Base-by-base conservation (phyloP, 1,284 basidiomycete species). In the Pterula multifida region DNA sequence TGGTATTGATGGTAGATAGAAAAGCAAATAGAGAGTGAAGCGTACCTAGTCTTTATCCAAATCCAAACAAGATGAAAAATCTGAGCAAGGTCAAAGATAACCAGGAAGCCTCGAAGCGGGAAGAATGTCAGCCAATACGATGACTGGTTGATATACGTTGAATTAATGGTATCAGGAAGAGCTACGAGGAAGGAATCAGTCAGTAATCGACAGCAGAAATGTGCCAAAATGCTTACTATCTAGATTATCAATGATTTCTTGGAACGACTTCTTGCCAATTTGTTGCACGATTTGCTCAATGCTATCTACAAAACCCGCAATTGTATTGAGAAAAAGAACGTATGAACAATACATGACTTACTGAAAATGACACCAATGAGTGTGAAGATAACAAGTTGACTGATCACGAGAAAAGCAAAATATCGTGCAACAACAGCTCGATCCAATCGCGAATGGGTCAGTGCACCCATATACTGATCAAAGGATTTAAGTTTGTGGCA, bases 91-190 rank as follows among this genome's bases (percentile, higher is more conserved):
- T 99, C 96, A 61, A 98, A 98, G 52, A 98, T 69, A 22, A 84
- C 84, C 45, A 97, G 75, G 75, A 96, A 96, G 25, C 93, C 94
- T 60, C 94, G 89, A 28, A 98, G 74, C 76, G 93, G 92, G 71
- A 95, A 90, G 70, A 85, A 95, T 3, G 92, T 95, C 48, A 97
- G 69, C 94, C 94, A 97, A 65, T 93, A 94, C 24, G 85, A 85
- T 2, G 82, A 72, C 59, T 91, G 87, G 58, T 85, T 78, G 55
- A 92, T 83, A 57, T 92, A 93, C 0, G 90, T 89, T 51, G 70
- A 68, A 59, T 87, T 83, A 60, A 96, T 86, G 15, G 64, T 72
- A 3, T 64, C 68, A n/a, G 87, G 85, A 9, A 90, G 68, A 36
- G 73, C 85, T 89, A 56, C 36, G 50, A 42, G 15, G 2, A 36